phyloP scores from a whole-genome alignment of 2,329 filamentous ascomycete genomes.

The Xylaria sp. region DNA sequence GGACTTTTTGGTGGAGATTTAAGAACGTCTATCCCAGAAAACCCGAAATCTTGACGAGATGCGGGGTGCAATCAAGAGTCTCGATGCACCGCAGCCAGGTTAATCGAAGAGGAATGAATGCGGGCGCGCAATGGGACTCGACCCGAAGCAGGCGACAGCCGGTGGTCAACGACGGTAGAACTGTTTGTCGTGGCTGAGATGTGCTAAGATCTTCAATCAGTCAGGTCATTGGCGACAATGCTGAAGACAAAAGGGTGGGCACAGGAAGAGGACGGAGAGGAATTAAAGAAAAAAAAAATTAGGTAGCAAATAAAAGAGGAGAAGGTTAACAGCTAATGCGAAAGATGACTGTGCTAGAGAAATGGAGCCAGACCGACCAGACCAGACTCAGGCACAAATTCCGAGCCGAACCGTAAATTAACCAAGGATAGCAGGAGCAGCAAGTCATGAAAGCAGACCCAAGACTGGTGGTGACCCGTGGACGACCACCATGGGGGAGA shows the following conservation, averaged over 20 bases:
- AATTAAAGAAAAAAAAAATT: slow-evolving; percentile 34
- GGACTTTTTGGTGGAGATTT: slow-evolving; percentile 30
- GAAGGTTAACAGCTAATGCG: slow-evolving; percentile 35
- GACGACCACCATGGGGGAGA: slow-evolving; percentile 11
- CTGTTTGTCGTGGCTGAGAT: slow-evolving; percentile 23
- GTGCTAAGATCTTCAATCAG: slow-evolving; percentile 17
- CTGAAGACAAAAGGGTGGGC: slow-evolving; percentile 23
- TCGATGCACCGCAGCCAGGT: slow-evolving; percentile 34
- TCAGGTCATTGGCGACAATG: slow-evolving; percentile 36
- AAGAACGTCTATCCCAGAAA: slow-evolving; percentile 39
- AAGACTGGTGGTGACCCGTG: background rate
- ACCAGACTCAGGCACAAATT: slow-evolving; percentile 34
- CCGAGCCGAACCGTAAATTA: slow-evolving; percentile 39
- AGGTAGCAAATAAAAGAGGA: slow-evolving; percentile 38
- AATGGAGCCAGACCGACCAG: slow-evolving; percentile 31
- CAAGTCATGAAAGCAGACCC: slow-evolving; percentile 28
- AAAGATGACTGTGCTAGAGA: slow-evolving; percentile 39
- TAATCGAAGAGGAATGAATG: slow-evolving; percentile 28
- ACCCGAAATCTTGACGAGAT: slow-evolving; percentile 41
- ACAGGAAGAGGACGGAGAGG: slow-evolving; percentile 24
- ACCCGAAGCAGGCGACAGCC: slow-evolving; percentile 16
- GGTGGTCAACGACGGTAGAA: slow-evolving; percentile 25
- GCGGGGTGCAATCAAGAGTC: slow-evolving; percentile 44
- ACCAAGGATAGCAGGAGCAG: slow-evolving; percentile 29
- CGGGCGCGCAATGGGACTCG: slow-evolving; percentile 24